Conservation (phyloP, 805 yeast genomes). For the Yamadazyma nakazawae region DNA sequence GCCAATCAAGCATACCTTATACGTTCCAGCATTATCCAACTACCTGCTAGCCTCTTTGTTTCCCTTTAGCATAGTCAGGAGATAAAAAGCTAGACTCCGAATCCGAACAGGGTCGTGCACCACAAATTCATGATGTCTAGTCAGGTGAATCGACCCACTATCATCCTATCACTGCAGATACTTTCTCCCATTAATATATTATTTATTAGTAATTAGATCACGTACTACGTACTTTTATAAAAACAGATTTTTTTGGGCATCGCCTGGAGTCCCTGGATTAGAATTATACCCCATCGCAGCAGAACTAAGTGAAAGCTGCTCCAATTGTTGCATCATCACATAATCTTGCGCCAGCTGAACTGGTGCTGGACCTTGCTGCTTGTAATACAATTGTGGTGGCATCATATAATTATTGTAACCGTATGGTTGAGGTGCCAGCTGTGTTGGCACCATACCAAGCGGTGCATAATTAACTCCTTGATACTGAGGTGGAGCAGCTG, state of each 20-base stretch:
- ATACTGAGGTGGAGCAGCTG: not conserved
- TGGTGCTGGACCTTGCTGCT: not conserved
- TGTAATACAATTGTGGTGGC: conserved; percentile 11
- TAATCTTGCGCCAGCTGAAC: conserved; percentile 19
- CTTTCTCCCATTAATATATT: not conserved
- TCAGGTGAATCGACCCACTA: too few relatives aligned
- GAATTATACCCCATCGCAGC: conserved; percentile 47
- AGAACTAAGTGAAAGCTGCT: conserved; percentile 43
- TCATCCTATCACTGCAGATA: too few relatives aligned
- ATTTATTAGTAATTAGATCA: not conserved
- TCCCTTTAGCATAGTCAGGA: too few relatives aligned
- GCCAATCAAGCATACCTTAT: too few relatives aligned
- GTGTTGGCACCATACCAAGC: not conserved
- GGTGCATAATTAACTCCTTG: conserved; percentile 4
- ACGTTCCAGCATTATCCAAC: too few relatives aligned
- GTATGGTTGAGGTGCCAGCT: not conserved
- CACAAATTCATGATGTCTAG: too few relatives aligned
- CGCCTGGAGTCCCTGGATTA: conserved; percentile 36
- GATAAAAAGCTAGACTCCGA: too few relatives aligned
- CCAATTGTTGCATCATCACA: conserved; percentile 44
- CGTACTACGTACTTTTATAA: conserved; percentile 8
- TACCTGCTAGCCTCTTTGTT: too few relatives aligned
- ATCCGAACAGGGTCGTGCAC: too few relatives aligned
- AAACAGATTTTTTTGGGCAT: conserved; percentile 22
- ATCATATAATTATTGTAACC: conserved; percentile 4